Evolutionary conservation across 805 yeast species (phyloP).

Genomic region (Wickerhamiella shivajii): DNA sequence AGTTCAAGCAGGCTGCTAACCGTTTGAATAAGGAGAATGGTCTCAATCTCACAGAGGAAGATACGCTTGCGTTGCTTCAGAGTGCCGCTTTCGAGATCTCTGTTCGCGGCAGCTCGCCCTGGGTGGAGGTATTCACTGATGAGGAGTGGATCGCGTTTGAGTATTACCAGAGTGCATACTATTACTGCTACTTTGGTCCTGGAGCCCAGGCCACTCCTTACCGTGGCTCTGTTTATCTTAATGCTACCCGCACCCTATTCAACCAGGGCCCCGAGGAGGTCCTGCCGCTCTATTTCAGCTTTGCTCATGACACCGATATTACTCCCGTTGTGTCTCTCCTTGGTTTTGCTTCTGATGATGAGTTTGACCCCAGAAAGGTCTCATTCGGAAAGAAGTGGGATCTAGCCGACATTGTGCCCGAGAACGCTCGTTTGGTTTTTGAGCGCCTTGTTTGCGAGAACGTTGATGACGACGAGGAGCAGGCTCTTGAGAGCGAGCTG

Average conservation of each 20-base stretch:
- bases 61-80: constrained; percentile 29
- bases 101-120: constrained; percentile 33
- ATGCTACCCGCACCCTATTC: constrained; percentile 35
- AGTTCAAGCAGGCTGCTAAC: constrained; percentile 14
- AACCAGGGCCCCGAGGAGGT: constrained; percentile 26
- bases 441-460: constrained; percentile 29
- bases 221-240: constrained; percentile 34
- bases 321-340: constrained; percentile 35
- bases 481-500: constrained; percentile 2
- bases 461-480: constrained; percentile 15
- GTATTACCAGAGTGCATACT: constrained; percentile 16
- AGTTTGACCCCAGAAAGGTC: constrained; percentile 25
- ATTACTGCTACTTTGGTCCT: constrained; percentile 23
- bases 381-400: constrained; percentile 36
- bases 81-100: constrained; percentile 39
- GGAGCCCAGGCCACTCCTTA: constrained; percentile 18
- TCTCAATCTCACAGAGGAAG: constrained; percentile 27
- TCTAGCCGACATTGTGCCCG: constrained; percentile 28
- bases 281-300: constrained; percentile 31
- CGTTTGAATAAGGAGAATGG: constrained; percentile 18
- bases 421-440: constrained; percentile 21
- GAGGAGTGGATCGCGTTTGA: constrained; percentile 21
- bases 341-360: constrained; percentile 30
- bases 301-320: constrained; percentile 48
- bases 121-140: constrained; percentile 23